These are phyloP conservation scores for Amylocystis lapponica DNA, from an alignment of 768 basidiomycete genomes.

Conservation along the genomic window DNA sequence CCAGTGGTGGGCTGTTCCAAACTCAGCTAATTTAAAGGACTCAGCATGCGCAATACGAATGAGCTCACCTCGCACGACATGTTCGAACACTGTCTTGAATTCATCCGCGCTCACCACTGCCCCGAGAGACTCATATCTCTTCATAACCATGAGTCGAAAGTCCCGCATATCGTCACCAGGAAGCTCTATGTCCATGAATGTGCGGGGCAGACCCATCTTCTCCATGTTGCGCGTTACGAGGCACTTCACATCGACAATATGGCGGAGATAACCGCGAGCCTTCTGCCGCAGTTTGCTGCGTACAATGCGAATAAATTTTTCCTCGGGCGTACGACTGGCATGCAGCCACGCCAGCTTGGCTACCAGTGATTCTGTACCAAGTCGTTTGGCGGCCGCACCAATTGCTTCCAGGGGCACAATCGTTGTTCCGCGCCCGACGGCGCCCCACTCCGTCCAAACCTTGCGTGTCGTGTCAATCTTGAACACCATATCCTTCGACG, in stretches of 20 bases:
- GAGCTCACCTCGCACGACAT: constrained; percentile 2
- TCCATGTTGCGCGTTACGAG: not conserved
- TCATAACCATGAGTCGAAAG: not conserved
- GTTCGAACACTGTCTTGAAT: constrained; percentile 1
- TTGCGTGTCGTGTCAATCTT: not conserved
- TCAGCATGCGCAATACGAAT: not conserved
- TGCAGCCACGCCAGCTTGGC: constrained; percentile 2
- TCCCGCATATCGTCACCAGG: not conserved
- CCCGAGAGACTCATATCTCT: not conserved
- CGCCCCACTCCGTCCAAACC: not conserved
- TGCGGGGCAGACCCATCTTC: not conserved
- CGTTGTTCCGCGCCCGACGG: constrained; percentile 3
- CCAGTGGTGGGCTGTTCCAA: constrained; percentile 9
- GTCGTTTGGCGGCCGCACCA: not conserved
- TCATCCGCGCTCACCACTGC: not conserved
- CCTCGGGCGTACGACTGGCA: not conserved
- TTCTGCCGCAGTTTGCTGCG: not conserved
- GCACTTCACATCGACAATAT: constrained; percentile 4
- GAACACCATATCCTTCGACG: not conserved
- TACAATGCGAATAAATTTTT: not conserved
- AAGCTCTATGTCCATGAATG: not conserved
- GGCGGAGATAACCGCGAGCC: not conserved
- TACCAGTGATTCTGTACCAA: not conserved
- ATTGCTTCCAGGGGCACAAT: not conserved
- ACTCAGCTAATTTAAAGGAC: no score